These are phyloP conservation scores for Schizochytrium sp. DNA, from an alignment of 108 stramenopile species.

Conservation along the genomic window DNA sequence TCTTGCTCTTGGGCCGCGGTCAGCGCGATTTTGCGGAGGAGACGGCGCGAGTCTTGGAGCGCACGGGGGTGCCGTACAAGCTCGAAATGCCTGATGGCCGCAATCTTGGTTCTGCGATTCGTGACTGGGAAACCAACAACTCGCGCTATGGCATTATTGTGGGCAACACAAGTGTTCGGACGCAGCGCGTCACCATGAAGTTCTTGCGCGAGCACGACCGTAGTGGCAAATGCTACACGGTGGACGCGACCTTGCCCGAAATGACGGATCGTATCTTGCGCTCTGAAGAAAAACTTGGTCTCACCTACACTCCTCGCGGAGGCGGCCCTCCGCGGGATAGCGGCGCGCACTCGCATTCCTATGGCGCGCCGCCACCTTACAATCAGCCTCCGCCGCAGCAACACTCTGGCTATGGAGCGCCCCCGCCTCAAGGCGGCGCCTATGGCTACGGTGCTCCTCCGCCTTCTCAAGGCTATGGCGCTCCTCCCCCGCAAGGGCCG, in stretches of 20 bases:
- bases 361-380: background rate
- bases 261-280: background rate
- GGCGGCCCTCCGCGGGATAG: background rate
- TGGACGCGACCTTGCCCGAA: background rate
- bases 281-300: background rate
- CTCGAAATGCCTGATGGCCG: background rate
- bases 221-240: background rate
- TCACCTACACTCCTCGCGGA: background rate
- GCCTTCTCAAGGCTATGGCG: background rate
- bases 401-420: background rate
- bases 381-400: background rate
- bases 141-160: background rate
- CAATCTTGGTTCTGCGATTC: background rate
- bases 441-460: background rate
- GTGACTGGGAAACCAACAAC: background rate
- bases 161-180: background rate
- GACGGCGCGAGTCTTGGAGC: background rate
- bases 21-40: constrained; percentile 3
- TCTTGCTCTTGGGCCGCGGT: background rate
- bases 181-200: background rate
- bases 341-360: background rate
- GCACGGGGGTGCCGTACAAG: background rate
- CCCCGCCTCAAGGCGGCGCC: background rate
- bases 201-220: background rate
- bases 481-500: background rate